These are phyloP conservation scores for Podaxis carcinomalis DNA, from an alignment of 768 basidiomycete species.

Conservation along the genomic window DNA sequence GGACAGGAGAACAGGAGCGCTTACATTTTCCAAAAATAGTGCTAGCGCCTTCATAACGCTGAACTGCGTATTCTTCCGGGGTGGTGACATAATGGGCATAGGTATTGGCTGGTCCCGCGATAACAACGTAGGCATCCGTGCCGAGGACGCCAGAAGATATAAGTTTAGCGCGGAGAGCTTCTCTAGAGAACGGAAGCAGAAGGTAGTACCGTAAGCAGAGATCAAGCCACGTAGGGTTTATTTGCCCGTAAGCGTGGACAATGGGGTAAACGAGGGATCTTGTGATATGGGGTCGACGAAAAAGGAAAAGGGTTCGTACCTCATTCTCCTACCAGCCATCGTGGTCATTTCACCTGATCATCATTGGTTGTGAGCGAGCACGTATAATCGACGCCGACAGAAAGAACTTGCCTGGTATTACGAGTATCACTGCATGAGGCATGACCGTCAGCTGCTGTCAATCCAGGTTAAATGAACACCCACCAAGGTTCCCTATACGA, in stretches of 20 bases:
- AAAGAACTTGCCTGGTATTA: slow-evolving; percentile 53
- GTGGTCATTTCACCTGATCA: slow-evolving; percentile 66
- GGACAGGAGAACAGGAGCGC: slow-evolving; percentile 19
- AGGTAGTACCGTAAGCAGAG: slow-evolving; percentile 17
- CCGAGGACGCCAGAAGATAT: slow-evolving; percentile 62
- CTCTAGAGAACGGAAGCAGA: slow-evolving; percentile 32
- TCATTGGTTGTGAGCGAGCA: background rate
- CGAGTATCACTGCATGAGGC: slow-evolving; percentile 48
- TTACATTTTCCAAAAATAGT: slow-evolving; percentile 72
- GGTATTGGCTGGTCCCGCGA: slow-evolving; percentile 80
- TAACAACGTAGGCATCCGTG: slow-evolving; percentile 67
- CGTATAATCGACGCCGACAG: background rate
- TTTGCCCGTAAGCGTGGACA: background rate
- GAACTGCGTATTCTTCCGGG: slow-evolving; percentile 66
- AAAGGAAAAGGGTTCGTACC: slow-evolving; percentile 35
- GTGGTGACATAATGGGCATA: slow-evolving; percentile 76
- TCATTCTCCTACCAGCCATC: slow-evolving; percentile 74
- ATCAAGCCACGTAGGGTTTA: background rate
- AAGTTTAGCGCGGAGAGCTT: slow-evolving; percentile 61
- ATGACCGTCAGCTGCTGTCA: slow-evolving; percentile 1
- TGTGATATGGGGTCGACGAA: slow-evolving; percentile 5
- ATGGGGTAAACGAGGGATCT: background rate
- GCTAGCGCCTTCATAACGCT: slow-evolving; percentile 80
- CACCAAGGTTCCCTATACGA: slow-evolving; percentile 66
- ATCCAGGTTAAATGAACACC: slow-evolving; percentile 16